Conservation (phyloP, 495 filamentous ascomycete species). For the Paragyromitra xinjiangensis region DNA sequence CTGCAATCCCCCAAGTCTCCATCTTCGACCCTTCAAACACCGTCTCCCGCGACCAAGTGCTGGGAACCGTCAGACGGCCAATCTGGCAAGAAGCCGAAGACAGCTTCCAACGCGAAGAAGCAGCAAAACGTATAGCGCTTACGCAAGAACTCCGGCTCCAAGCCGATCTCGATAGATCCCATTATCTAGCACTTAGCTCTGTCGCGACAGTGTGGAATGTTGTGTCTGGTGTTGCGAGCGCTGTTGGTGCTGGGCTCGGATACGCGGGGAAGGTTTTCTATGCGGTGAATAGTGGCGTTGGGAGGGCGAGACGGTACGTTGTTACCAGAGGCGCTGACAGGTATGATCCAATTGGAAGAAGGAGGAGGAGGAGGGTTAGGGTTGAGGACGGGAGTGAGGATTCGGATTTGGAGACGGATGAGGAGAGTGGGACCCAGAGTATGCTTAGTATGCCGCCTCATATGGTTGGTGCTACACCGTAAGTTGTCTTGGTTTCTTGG, state of each 20-base stretch:
- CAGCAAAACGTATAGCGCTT: background rate
- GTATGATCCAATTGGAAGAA: slow-evolving; percentile 43
- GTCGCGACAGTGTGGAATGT: slow-evolving; percentile 35
- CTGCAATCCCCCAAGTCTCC: slow-evolving; percentile 32
- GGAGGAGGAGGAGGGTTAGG: slow-evolving; percentile 14
- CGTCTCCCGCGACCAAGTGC: slow-evolving; percentile 35
- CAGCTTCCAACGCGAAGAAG: background rate
- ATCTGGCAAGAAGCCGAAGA: slow-evolving; percentile 41
- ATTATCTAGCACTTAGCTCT: slow-evolving; percentile 35
- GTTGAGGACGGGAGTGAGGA: background rate
- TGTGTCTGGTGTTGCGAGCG: slow-evolving; percentile 19
- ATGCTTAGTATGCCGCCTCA: slow-evolving; percentile 57
- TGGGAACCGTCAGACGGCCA: slow-evolving; percentile 19
- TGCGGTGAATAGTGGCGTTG: slow-evolving; percentile 29
- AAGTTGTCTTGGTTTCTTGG: slow-evolving; percentile 19
- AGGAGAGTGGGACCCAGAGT: slow-evolving; percentile 40
- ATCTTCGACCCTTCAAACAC: slow-evolving; percentile 31
- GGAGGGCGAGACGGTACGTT: slow-evolving; percentile 2
- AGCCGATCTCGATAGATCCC: slow-evolving; percentile 16
- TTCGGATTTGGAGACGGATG: slow-evolving; percentile 39
- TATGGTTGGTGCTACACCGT: slow-evolving; percentile 58
- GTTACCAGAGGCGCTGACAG: slow-evolving; percentile 4
- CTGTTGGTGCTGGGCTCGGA: slow-evolving; percentile 33
- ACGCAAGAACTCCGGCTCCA: slow-evolving; percentile 22
- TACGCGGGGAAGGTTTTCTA: slow-evolving; percentile 38